Conservation (phyloP, 805 yeast genomes). For the Candida railenensis region DNA sequence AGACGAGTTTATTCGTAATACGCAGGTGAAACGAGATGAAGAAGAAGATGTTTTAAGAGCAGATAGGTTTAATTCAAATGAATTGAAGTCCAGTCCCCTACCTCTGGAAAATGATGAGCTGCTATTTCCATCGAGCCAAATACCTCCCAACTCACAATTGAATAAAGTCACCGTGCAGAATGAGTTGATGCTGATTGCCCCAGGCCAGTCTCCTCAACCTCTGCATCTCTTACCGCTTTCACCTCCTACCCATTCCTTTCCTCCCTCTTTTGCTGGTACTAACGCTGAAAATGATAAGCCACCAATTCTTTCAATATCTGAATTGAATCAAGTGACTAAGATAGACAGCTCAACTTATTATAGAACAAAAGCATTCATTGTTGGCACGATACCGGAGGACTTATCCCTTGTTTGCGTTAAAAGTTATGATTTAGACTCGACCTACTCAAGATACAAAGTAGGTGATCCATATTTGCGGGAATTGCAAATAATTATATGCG, state of each 20-base stretch:
- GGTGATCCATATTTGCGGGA: conserved; percentile 25
- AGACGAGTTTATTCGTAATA: neutral
- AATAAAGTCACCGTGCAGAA: neutral
- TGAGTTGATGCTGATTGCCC: neutral
- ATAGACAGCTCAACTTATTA: neutral
- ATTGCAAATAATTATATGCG: conserved; percentile 21
- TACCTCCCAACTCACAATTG: too few species aligned
- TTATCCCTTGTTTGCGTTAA: conserved; percentile 28
- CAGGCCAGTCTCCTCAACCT: conserved; percentile 4
- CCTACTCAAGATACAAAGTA: conserved; percentile 6
- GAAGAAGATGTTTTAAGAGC: neutral
- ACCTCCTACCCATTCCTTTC: conserved; percentile 5
- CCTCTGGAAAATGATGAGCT: neutral
- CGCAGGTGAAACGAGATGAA: neutral
- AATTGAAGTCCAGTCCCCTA: neutral
- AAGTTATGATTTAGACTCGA: conserved; percentile 13
- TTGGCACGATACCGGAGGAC: conserved; percentile 25
- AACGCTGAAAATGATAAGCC: neutral
- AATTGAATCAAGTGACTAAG: neutral
- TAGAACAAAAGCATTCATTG: conserved; percentile 18
- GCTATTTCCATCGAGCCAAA: neutral
- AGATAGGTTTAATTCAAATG: neutral
- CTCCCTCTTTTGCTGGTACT: neutral
- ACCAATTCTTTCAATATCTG: neutral
- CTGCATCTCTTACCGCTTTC: conserved; percentile 3